Evolutionary conservation across 169 alveolate species (phyloP), one percentile per base, ranked within the genome.

Genomic region (Plasmodium yoelii): DNA sequence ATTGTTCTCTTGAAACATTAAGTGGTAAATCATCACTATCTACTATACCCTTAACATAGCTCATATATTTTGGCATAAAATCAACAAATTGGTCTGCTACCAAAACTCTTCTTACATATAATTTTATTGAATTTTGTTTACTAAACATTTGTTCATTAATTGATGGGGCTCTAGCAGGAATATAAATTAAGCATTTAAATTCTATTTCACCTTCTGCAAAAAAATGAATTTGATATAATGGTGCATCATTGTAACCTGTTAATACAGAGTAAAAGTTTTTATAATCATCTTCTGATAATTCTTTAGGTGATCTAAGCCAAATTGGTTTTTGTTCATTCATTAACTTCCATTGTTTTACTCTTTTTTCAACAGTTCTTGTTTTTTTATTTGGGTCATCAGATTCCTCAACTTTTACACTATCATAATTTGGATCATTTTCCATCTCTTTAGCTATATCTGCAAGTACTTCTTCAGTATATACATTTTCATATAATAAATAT

Each of bases 121-220:
- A 94, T 90, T 97, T 97, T 26, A 97, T 93, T 63, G 95, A 93
- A 87, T 95, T 95, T 88, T 94, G 94, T 77, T 94, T 93, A 56
- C 92, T 92, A 94, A 97, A 97, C 92, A 97, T 97, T 90, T 97
- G 98, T 92, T 96, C 97, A 92, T 97, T 90, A 92, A 97, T 98
- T 56, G 95, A 92, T 15, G 98, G 98, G 28, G 99, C 97, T 87
- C 95, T 93, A 51, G 96, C 94, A 2, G 99, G 99, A 46, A 98
- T 94, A 95, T 93, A 98, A 67, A 99, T 94, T 13, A 99, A 94
- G 55, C 99, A 96, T 92, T 98, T 98, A 97, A 98, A 99, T 64
- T 98, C 99, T 13, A 98, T 97, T 92, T 99, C 99, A 26, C 99
- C 99, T 93, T 99, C 99, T n/a, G 99, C 99, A 49, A 97, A 95